Percentiles rank a stretch among this genome's conserved stretches.
These are phyloP conservation scores for Rosellinia necatrix DNA, from an alignment of 2,329 filamentous ascomycete species.

Conservation along the genomic window DNA sequence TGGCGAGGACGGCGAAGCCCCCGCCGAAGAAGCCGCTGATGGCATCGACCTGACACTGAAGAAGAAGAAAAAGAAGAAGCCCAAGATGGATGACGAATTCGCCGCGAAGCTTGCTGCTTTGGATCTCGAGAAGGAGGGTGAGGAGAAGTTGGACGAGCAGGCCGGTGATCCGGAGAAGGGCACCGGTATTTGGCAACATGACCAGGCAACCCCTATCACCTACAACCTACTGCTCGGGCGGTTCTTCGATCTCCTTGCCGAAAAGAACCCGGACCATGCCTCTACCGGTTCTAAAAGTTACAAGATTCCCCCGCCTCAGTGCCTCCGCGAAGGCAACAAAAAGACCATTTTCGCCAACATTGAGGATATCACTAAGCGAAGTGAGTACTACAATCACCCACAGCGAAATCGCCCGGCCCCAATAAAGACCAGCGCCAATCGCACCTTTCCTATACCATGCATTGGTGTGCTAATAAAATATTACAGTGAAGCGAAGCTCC, in stretches of 20 bases:
- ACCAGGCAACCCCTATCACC: constrained; percentile 75
- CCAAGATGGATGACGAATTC: constrained; percentile 53
- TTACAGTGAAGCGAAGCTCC: constrained; percentile 84
- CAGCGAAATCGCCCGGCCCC: no score
- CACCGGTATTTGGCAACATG: constrained; percentile 88
- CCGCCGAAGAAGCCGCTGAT: constrained; percentile 60
- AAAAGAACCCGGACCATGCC: constrained; percentile 95
- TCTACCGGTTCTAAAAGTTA: constrained; percentile 90
- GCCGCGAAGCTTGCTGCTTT: constrained; percentile 66
- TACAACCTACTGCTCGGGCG: constrained; percentile 86
- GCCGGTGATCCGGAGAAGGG: constrained; percentile 81
- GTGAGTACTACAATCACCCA: constrained; percentile 11
- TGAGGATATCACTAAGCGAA: constrained; percentile 96
- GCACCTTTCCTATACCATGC: neutral
- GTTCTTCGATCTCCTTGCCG: constrained; percentile 93
- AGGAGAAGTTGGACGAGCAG: constrained; percentile 57
- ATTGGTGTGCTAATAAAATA: constrained; percentile 7
- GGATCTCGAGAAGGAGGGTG: constrained; percentile 60
- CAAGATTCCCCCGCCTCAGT: constrained; percentile 98
- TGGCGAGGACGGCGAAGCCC: constrained; percentile 54
- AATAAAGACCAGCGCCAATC: no score
- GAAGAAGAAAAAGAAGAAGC: constrained; percentile 71
- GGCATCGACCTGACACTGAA: constrained; percentile 75
- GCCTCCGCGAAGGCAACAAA: constrained; percentile 99
- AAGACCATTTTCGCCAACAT: constrained; percentile 99